Evolutionary conservation across 768 basidiomycete species (phyloP), one percentile per base, ranked within the genome.

Genomic region (Vararia minispora): DNA sequence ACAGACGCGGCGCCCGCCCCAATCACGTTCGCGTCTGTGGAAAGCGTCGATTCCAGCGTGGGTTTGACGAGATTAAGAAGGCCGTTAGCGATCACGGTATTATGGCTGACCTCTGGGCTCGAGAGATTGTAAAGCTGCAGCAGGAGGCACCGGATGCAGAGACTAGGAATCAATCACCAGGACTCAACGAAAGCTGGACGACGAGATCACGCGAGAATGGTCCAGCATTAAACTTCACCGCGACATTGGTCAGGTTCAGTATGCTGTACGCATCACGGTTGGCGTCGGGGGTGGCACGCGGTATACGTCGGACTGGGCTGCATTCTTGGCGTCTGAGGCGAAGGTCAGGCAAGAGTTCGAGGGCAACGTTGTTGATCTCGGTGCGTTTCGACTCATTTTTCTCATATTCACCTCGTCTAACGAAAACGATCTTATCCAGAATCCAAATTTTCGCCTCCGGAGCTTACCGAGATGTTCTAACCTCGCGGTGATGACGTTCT

Each of bases 281-380:
- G n/a, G n/a, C n/a, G n/a, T n/a, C n/a, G n/a, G n/a, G n/a, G n/a
- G n/a, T n/a, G n/a, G n/a, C n/a, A n/a, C n/a, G n/a, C n/a, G n/a
- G n/a, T n/a, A n/a, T n/a, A n/a, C n/a, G n/a, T n/a, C n/a, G n/a
- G n/a, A n/a, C n/a, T n/a, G n/a, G n/a, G n/a, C n/a, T n/a, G n/a
- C n/a, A n/a, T n/a, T n/a, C n/a, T n/a, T n/a, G n/a, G n/a, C n/a
- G n/a, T n/a, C n/a, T 33, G 20, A 14, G 30, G 40, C 23, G 39
- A 60, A 46, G 56, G 37, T 56, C 43, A 44, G 50, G 56, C 40
- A 43, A 25, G n/a, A 38, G n/a, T 60, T 60, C 44, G 38, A 51
- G 45, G 53, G 56, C 33, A 60, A 59, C 32, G 36, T 52, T 27
- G 48, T 59, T 36, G 42, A 57, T 27, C 28, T 61, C 10, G 58